These are phyloP conservation scores for Lentinus tigrinus DNA, from an alignment of 768 basidiomycete species.

Conservation along the genomic window DNA sequence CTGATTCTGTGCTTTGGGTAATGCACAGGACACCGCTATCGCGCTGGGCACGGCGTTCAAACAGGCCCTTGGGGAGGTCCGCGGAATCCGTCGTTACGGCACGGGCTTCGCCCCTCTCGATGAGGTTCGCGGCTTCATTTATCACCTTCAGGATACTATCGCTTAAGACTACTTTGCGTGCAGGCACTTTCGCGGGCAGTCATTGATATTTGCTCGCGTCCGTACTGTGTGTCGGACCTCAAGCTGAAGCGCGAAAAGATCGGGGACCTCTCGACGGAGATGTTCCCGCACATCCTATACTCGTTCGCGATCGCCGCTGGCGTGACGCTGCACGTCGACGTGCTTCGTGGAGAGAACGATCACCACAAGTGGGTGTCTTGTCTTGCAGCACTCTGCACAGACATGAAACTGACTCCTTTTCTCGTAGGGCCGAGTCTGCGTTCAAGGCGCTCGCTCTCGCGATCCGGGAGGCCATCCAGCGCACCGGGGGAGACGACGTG, in stretches of 20 bases:
- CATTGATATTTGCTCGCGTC: slow-evolving; percentile 96
- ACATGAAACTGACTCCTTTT: not conserved
- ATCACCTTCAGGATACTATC: no score
- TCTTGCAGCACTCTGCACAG: not conserved
- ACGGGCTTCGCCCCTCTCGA: slow-evolving; percentile 96
- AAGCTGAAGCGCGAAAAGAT: slow-evolving; percentile 87
- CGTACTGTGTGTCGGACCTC: slow-evolving; percentile 92
- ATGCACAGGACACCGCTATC: slow-evolving; percentile 83
- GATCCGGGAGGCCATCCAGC: slow-evolving; percentile 90
- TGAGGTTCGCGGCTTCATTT: slow-evolving; percentile 64
- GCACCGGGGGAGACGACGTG: slow-evolving; percentile 85
- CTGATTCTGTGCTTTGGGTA: slow-evolving; percentile 9
- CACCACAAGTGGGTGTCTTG: slow-evolving; percentile 78
- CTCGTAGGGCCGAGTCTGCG: slow-evolving; percentile 84
- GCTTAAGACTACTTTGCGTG: no score
- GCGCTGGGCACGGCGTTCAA: slow-evolving; percentile 91
- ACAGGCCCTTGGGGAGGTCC: slow-evolving; percentile 89
- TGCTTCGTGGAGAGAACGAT: slow-evolving; percentile 93
- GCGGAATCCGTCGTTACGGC: slow-evolving; percentile 93
- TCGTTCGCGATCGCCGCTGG: slow-evolving; percentile 98
- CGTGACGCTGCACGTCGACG: slow-evolving; percentile 91
- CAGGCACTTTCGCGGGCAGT: slow-evolving; percentile 95
- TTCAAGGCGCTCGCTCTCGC: slow-evolving; percentile 98
- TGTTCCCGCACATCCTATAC: slow-evolving; percentile 97
- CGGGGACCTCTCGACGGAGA: slow-evolving; percentile 94